Evolutionary conservation across 2,329 filamentous ascomycete species (phyloP).

Genomic region (Cylindrodendrum hubeiense): DNA sequence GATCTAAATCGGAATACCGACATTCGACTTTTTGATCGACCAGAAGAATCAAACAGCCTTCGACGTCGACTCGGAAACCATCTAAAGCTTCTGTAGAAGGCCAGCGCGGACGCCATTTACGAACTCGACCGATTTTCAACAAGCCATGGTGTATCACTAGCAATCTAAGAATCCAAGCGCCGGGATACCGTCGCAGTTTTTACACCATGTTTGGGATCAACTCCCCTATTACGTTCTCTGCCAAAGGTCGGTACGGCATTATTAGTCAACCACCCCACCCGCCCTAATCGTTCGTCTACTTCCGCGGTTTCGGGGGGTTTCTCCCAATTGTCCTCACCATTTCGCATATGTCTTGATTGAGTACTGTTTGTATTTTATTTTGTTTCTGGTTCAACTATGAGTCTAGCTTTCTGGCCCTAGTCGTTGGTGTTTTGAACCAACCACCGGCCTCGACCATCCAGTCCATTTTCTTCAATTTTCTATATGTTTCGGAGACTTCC

Average conservation of each 20-base stretch:
- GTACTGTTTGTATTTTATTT: not conserved
- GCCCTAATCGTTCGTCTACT: not conserved
- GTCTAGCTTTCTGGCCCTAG: not conserved
- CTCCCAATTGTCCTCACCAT: not conserved
- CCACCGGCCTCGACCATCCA: not conserved
- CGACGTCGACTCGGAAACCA: not conserved
- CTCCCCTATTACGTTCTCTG: too few relatives aligned
- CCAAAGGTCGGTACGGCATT: not conserved
- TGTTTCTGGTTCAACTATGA: not conserved
- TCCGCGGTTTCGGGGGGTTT: not conserved
- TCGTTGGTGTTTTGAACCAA: not conserved
- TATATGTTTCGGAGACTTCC: not conserved
- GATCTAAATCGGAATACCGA: not conserved
- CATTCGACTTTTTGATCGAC: not conserved
- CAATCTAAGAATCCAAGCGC: too few relatives aligned
- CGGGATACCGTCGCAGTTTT: too few relatives aligned
- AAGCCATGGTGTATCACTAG: not conserved
- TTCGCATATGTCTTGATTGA: not conserved
- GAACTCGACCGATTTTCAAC: not conserved
- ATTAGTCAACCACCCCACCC: not conserved
- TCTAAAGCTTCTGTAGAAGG: not conserved
- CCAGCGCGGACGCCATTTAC: too few relatives aligned
- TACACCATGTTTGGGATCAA: not conserved
- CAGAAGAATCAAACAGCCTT: conserved; percentile 7
- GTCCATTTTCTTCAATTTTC: not conserved